phyloP scores from a whole-genome alignment of 2,329 filamentous ascomycete genomes.

The Phyllosticta ampelicida region DNA sequence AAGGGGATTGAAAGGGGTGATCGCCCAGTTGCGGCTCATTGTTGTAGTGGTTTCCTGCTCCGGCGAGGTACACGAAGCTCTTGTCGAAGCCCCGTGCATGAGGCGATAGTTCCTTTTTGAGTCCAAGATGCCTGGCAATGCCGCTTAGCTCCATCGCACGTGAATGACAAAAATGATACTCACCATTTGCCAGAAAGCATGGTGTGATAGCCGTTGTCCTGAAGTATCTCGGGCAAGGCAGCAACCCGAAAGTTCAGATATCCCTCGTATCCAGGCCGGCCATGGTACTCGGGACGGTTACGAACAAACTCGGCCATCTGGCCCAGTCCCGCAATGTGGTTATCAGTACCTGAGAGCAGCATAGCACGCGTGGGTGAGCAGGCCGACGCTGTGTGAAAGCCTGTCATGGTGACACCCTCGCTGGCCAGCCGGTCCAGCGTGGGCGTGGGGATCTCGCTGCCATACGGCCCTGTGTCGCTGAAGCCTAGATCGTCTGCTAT shows the following conservation, averaged over 20 bases:
- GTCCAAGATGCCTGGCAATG: not conserved
- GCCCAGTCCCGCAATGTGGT: constrained; percentile 11
- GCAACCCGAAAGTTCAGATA: constrained; percentile 8
- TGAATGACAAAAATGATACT: not conserved
- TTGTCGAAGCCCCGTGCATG: constrained; percentile 5
- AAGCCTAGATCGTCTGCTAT: constrained; percentile 17
- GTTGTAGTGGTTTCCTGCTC: constrained; percentile 8
- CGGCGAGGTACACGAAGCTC: constrained; percentile 5
- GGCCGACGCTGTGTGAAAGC: constrained; percentile 10
- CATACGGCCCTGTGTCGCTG: constrained; percentile 11
- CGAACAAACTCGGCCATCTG: constrained; percentile 6
- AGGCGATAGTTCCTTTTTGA: constrained; percentile 8
- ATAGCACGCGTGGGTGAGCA: constrained; percentile 13
- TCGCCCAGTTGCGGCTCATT: constrained; percentile 9
- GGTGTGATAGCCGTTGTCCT: constrained; percentile 8
- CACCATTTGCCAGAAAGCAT: constrained; percentile 6
- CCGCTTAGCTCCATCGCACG: not conserved
- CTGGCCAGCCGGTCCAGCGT: constrained; percentile 10
- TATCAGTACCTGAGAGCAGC: constrained; percentile 9
- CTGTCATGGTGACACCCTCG: constrained; percentile 7
- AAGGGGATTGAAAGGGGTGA: not conserved
- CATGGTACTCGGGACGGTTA: not conserved
- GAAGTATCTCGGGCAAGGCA: constrained; percentile 6
- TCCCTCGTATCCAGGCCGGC: constrained; percentile 7
- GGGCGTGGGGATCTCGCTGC: constrained; percentile 11